phyloP scores from a whole-genome alignment of 306 rosid genomes.

The Castanopsis chinensis region DNA sequence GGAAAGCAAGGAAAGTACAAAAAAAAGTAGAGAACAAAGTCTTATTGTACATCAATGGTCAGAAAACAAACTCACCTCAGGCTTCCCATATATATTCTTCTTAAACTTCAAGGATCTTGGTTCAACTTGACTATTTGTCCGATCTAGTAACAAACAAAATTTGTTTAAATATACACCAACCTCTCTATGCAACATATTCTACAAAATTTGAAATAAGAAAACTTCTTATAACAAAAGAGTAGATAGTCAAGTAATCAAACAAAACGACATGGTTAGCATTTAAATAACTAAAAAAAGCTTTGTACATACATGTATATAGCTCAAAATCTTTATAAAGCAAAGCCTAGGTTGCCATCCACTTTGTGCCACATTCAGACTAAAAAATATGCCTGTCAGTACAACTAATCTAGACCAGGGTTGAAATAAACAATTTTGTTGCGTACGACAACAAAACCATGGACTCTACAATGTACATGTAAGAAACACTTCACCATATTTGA shows the following conservation, averaged over 20 bases:
- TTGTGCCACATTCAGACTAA: not conserved
- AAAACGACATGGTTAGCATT: not conserved
- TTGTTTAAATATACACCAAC: conserved; percentile 31
- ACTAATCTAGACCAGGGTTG: not conserved
- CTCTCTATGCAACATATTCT: conserved; percentile 4
- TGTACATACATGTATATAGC: not conserved
- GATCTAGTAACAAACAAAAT: conserved; percentile 56
- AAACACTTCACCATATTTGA: not conserved
- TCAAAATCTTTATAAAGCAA: not conserved
- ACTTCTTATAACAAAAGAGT: conserved; percentile 12
- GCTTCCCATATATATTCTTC: conserved; percentile 81
- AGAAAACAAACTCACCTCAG: conserved; percentile 62
- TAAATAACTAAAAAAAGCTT: not conserved
- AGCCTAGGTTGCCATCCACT: not conserved
- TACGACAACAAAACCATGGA: not conserved
- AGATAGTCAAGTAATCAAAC: not conserved
- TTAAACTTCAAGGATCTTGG: conserved; percentile 68
- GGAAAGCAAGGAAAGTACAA: conserved; percentile 8
- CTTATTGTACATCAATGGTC: not conserved
- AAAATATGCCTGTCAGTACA: not conserved
- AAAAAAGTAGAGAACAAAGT: not conserved
- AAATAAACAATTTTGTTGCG: not conserved
- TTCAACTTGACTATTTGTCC: conserved; percentile 48
- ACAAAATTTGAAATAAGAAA: not conserved
- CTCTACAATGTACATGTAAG: not conserved